Conservation (phyloP, 768 basidiomycete genomes). For the Porpolomopsis calyptriformis region DNA sequence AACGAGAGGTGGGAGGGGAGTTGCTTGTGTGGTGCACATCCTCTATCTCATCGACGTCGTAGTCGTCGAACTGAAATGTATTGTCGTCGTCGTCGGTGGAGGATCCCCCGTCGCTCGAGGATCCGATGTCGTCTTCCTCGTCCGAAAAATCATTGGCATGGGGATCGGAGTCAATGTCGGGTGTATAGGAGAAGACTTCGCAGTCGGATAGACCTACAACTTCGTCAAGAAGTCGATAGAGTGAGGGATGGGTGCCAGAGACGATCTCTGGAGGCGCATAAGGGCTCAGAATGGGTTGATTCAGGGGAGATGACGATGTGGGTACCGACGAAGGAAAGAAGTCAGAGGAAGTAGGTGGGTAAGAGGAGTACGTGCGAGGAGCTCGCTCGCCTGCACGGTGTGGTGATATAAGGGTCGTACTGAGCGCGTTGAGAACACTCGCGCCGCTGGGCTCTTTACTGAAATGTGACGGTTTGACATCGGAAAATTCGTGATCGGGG, state of each 20-base stretch:
- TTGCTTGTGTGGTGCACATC: constrained; percentile 28
- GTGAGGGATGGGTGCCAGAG: constrained; percentile 77
- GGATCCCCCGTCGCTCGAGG: constrained; percentile 54
- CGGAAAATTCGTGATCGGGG: constrained; percentile 95
- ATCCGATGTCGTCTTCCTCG: constrained; percentile 65
- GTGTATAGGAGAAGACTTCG: constrained; percentile 91
- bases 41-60: constrained; percentile 56
- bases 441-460: constrained; percentile 73
- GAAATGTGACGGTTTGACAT: constrained; percentile 85
- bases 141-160: constrained; percentile 77
- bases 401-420: constrained; percentile 70
- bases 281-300: constrained; percentile 50
- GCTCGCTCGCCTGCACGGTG: constrained; percentile 55
- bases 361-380: constrained; percentile 78
- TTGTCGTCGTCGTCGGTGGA: constrained; percentile 62
- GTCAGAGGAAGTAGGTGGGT: constrained; percentile 61
- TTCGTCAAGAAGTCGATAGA: constrained; percentile 82
- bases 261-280: constrained; percentile 62
- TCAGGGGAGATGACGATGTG: constrained; percentile 59
- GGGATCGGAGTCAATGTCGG: constrained; percentile 90
- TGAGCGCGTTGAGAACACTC: constrained; percentile 72
- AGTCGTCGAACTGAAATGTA: constrained; percentile 72
- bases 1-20: constrained; percentile 28
- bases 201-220: constrained; percentile 85
- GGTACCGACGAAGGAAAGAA: constrained; percentile 71